Base-by-base conservation (phyloP, 257 asterid species). In the Rehmannia glutinosa region DNA sequence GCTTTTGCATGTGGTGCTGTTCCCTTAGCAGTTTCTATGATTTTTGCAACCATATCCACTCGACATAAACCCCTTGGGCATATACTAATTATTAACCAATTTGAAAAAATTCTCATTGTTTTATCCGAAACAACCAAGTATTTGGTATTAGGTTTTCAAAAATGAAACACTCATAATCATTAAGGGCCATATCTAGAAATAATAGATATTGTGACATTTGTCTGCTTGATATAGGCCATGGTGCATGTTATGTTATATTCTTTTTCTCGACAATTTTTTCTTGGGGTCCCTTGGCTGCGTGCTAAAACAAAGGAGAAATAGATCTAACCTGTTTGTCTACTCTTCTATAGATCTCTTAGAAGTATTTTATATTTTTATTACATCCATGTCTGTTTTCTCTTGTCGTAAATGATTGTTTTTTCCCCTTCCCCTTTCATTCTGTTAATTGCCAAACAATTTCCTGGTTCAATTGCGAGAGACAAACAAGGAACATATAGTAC, bases 221-320 rank as follows among this genome's bases (percentile, higher is more conserved):
- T 68, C 64, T 28, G 64, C 63, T 57, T 49, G 47, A 49, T 66
- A 47, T 20, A 50, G 57, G 47, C 57, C 39, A 64, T 36, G 24
- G 5, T 43, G 12, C 52, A 45, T 45, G 52, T 62, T 50, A 0
- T 12, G 2, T 10, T 16, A 2, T 16, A 24, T 6, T 19, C 24
- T 24, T 62, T 60, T 35, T 59, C 42, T 47, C 50, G 15, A 39
- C 21, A 33, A 12, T 15, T 53, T 51, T 36, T 49, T 11, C n/a
- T 1, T 7, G 32, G 53, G 43, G 43, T 38, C 43, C 56, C 69
- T 63, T 43, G 2, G 27, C 38, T 33, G 38, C 5, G 56, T 43
- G 27, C 58, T 46, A 16, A 45, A 45, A 63, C 16, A 36, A 27
- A 45, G 23, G 23, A 8, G 5, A 5, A 16, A 16, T 6, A 28